Evolutionary conservation across 352 stramenopile genomes (phyloP).

Genomic region (Globisporangium barbulae): DNA sequence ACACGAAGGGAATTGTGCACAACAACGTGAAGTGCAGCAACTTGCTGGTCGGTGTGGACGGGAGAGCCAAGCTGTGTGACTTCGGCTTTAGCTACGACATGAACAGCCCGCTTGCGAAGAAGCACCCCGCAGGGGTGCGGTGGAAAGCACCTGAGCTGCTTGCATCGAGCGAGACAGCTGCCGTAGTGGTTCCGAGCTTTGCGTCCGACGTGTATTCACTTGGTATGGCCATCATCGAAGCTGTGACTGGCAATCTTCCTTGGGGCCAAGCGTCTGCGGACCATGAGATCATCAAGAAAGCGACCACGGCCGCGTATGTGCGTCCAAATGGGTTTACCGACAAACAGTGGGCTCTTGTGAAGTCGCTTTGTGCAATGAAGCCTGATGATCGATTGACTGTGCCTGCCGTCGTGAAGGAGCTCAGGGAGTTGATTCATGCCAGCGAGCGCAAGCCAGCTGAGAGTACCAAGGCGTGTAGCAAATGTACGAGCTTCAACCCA

Average conservation of each 20-base stretch:
- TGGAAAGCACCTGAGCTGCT: constrained; percentile 27
- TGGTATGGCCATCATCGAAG: constrained; percentile 30
- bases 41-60: constrained; percentile 26
- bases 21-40: constrained; percentile 37
- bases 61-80: constrained; percentile 24
- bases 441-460: too few species aligned
- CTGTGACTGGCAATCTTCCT: constrained; percentile 17
- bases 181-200: constrained; percentile 4
- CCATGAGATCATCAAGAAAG: constrained; percentile 14
- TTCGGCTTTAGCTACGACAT: constrained; percentile 23
- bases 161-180: too few species aligned
- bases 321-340: constrained; percentile 16
- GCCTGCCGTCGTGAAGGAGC: not conserved
- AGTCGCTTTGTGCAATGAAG: not conserved
- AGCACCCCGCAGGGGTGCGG: constrained; percentile 10
- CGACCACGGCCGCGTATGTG: constrained; percentile 7
- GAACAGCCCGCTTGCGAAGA: not conserved
- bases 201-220: constrained; percentile 28
- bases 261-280: constrained; percentile 20
- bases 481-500: too few species aligned
- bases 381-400: not conserved
- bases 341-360: constrained; percentile 21
- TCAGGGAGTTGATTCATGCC: too few species aligned
- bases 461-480: too few species aligned
- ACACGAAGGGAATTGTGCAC: constrained; percentile 27